A percentile compares a stretch with the other conserved stretches of the same genome.
Evolutionary conservation across 148 eudicot genomes (phyloP).

Genomic region (Heliamphora exappendiculata): DNA sequence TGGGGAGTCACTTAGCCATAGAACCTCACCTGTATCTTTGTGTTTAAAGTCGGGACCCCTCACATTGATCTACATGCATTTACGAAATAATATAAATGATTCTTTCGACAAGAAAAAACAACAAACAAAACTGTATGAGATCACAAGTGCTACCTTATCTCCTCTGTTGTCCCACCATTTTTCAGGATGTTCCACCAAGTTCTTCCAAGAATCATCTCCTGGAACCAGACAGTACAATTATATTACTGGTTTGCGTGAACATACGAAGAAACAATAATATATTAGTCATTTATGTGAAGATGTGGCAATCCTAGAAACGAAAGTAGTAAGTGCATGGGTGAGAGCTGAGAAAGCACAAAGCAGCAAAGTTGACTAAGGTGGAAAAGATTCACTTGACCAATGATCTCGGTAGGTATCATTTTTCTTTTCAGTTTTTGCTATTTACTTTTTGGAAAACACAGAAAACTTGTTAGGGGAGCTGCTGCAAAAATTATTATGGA

Average conservation of each 20-base stretch:
- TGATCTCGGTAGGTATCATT: too few species aligned
- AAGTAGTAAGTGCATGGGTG: not conserved
- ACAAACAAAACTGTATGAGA: not conserved
- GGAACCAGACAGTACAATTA: constrained; percentile 4
- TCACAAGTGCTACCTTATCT: constrained; percentile 19
- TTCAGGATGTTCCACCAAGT: constrained; percentile 38
- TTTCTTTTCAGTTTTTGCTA: too few species aligned
- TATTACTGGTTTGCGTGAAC: too few species aligned
- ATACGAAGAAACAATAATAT: not conserved
- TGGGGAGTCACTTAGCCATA: constrained; percentile 38
- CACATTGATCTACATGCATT: constrained; percentile 9
- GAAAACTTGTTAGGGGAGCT: too few species aligned
- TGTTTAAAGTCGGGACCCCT: constrained; percentile 43
- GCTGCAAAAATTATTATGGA: too few species aligned
- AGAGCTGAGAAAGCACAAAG: not conserved
- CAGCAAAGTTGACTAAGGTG: not conserved
- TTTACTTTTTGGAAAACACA: too few species aligned
- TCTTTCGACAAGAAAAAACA: not conserved
- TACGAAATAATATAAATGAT: not conserved
- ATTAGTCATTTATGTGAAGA: not conserved
- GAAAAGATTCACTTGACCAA: too few species aligned
- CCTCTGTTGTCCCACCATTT: constrained; percentile 55
- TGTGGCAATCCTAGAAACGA: not conserved
- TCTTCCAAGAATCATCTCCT: constrained; percentile 30
- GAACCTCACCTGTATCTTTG: constrained; percentile 31